A percentile compares a stretch with the other conserved stretches of the same genome.
Evolutionary conservation across 225 moss, liverwort and hornwort genomes (phyloP).

Genomic region (Asterella californica): DNA sequence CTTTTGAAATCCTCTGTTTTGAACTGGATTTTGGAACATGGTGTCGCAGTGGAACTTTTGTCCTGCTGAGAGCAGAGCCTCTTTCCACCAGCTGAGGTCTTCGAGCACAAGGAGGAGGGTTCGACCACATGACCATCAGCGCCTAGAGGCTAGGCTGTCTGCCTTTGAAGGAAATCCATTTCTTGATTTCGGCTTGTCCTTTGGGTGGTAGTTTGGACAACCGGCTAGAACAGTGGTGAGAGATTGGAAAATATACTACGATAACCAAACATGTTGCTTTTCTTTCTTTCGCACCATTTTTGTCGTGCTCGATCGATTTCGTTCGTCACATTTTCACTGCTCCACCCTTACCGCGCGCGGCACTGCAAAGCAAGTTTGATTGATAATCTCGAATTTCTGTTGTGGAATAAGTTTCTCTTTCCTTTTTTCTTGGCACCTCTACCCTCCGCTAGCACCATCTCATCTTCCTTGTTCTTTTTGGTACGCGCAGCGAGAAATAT

Average conservation of each 20-base stretch:
- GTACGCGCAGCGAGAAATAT: background rate
- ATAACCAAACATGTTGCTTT: background rate
- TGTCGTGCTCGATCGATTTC: background rate
- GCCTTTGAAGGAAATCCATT: background rate
- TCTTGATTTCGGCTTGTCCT: background rate
- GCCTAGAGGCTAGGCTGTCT: background rate
- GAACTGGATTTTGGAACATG: no score
- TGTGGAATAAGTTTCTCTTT: background rate
- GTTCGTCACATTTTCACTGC: background rate
- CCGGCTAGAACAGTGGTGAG: background rate
- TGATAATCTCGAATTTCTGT: background rate
- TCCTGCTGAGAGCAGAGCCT: no score
- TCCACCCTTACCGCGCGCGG: background rate
- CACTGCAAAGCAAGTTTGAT: background rate
- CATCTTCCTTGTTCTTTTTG: constrained; percentile 1
- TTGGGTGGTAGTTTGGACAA: background rate
- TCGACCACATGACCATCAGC: background rate
- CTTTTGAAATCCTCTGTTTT: no score
- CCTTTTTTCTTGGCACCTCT: background rate
- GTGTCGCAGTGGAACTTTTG: no score
- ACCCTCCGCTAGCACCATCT: background rate
- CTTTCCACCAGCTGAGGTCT: no score
- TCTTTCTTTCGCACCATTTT: background rate
- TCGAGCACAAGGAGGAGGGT: no score
- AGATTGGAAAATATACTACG: background rate